Conservation (phyloP, 73 alveolate genomes). For the Durusdinium trenchii region DNA sequence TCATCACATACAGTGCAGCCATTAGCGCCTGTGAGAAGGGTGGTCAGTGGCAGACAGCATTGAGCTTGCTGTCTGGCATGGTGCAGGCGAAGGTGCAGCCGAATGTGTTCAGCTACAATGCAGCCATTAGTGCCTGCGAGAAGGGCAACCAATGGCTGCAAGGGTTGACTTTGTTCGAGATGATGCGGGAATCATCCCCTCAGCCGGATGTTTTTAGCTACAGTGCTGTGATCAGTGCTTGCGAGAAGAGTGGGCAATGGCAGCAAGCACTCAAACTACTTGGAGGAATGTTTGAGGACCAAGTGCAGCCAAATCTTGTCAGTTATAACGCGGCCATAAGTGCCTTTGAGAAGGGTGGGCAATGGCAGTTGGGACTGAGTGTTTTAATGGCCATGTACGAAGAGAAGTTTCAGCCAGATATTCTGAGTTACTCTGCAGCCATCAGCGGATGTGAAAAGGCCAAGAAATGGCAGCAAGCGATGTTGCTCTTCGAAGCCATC, state of each 20-base stretch:
- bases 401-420: conserved; percentile 1
- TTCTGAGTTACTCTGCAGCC: conserved; percentile 28
- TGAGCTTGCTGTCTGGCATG: neutral
- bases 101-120: conserved; percentile 5
- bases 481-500: neutral
- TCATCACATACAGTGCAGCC: neutral
- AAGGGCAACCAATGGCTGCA: neutral
- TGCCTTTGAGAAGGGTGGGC: conserved; percentile 5
- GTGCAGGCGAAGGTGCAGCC: neutral
- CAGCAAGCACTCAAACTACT: neutral
- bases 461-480: conserved; percentile 29
- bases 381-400: neutral
- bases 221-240: conserved; percentile 14
- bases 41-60: neutral
- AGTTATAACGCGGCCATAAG: conserved; percentile 6
- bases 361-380: neutral
- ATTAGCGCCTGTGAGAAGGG: neutral
- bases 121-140: neutral
- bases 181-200: neutral
- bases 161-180: conserved; percentile 24
- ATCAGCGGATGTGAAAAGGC: conserved; percentile 60
- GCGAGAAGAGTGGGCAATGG: conserved; percentile 21
- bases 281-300: neutral
- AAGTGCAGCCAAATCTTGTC: neutral
- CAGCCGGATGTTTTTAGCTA: neutral